These are phyloP conservation scores for Penicillium sp. DNA, from an alignment of 2,329 filamentous ascomycete species.

Conservation along the genomic window DNA sequence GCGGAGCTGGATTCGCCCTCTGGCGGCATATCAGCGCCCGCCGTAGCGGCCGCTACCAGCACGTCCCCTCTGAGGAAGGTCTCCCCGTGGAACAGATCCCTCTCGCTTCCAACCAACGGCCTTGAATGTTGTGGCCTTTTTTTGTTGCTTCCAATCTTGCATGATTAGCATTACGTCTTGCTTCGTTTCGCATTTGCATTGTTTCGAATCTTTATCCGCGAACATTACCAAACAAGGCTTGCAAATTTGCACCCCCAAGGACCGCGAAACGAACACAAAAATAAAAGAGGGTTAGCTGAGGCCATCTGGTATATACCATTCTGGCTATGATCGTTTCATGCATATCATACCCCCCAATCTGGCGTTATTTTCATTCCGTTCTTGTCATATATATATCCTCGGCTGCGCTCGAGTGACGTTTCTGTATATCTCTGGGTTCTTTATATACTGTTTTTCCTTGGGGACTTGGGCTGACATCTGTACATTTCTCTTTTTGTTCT, in stretches of 20 bases:
- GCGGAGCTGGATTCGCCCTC: slow-evolving; percentile 23
- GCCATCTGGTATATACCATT: slow-evolving; percentile 15
- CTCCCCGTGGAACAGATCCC: slow-evolving; percentile 23
- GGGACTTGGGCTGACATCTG: not conserved
- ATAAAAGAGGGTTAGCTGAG: slow-evolving; percentile 4
- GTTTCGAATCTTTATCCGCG: too few relatives aligned
- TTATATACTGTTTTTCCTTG: not conserved
- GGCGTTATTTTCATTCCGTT: slow-evolving; percentile 16
- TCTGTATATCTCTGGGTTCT: not conserved
- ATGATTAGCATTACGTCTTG: slow-evolving; percentile 8
- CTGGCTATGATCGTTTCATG: slow-evolving; percentile 21
- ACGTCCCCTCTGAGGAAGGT: slow-evolving; percentile 32
- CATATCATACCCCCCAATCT: slow-evolving; percentile 25
- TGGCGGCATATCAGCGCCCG: slow-evolving; percentile 23
- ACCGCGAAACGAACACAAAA: not conserved
- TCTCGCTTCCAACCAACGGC: slow-evolving; percentile 7
- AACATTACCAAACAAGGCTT: not conserved
- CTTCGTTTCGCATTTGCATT: too few relatives aligned
- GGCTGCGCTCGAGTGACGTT: not conserved
- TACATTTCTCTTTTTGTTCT: not conserved
- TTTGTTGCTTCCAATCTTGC: slow-evolving; percentile 1
- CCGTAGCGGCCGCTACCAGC: slow-evolving; percentile 27
- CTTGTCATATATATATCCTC: not conserved
- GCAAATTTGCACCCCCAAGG: not conserved
- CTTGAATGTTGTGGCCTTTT: not conserved